Evolutionary conservation across 257 asterid genomes (phyloP).

Genomic region (Jaltomata sinuosa): DNA sequence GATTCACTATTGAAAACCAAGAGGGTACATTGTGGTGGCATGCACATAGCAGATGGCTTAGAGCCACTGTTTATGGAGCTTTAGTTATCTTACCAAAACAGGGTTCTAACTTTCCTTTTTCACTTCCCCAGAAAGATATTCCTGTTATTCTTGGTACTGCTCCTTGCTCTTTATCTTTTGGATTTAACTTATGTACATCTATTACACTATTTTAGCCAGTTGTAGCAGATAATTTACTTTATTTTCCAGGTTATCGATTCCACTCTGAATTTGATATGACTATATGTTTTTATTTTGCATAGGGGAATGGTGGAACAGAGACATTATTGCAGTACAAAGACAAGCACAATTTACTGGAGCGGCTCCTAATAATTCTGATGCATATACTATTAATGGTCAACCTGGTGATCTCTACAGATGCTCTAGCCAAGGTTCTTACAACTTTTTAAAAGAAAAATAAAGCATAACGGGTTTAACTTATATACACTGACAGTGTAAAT

Average conservation of each 20-base stretch:
- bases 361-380: conserved; percentile 68
- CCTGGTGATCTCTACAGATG: conserved; percentile 67
- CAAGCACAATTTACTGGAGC: conserved; percentile 59
- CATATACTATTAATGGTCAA: conserved; percentile 70
- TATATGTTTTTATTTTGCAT: not conserved
- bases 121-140: conserved; percentile 38
- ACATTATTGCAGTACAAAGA: conserved; percentile 35
- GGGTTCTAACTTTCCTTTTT: conserved; percentile 43
- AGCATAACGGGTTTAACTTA: not conserved
- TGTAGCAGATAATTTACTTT: too few species aligned
- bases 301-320: conserved; percentile 80
- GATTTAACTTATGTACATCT: not conserved
- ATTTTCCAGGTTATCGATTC: too few species aligned
- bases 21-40: conserved; percentile 87
- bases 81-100: conserved; percentile 43
- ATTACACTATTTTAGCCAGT: not conserved
- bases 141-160: conserved; percentile 49
- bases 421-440: conserved; percentile 18
- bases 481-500: not conserved
- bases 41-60: conserved; percentile 62
- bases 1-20: conserved; percentile 49
- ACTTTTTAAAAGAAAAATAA: not conserved
- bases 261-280: not conserved
- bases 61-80: conserved; percentile 74
- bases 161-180: not conserved